Base-by-base conservation (phyloP, 2,329 filamentous ascomycete genomes). In the Fusarium transvaalense region DNA sequence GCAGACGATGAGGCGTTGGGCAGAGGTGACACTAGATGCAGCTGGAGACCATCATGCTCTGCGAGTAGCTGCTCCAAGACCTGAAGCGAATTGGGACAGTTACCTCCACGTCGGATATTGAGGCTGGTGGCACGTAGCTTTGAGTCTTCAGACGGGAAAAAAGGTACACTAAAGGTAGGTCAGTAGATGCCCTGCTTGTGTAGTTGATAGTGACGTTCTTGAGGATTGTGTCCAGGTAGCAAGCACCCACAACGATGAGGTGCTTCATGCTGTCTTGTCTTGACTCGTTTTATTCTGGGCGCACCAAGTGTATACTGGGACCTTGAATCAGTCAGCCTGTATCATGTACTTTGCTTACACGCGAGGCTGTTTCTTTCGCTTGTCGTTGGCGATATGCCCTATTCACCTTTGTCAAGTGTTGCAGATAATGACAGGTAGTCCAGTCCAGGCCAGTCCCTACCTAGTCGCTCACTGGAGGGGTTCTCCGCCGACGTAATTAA, bases 191-290 rank as follows among this genome's bases (percentile, higher is more conserved):
- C 29, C 25, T 41, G 34, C n/a, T 47, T 37, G 21, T 31, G 34
- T 39, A 38, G 34, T 35, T 32, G 61, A 64, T 54, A 52, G 58
- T 66, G 56, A 77, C 85, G 77, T 80, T 85, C 89, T 83, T 89
- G 39, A 92, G 81, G 61, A 92, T 90, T 3, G 89, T 92, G 77
- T 92, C 90, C 37, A 92, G 79, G 78, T 92, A 92, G 70, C 89
- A 90, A 27, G 89, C 89, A 23, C 90, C 90, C 43, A 91, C 82
- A 45, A 89, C 85, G 52, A 92, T 80, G 64, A 92, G 81, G 68
- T 87, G 85, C 78, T 83, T 85, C 81, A 85, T 86, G 41, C 34
- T 61, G 58, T 52, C 31, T 56, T 23, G 23, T 14, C 29, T 21
- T 34, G 56, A 37, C 23, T 52, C 17, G 21, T 17, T 31, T 15